phyloP scores from a whole-genome alignment of 495 filamentous ascomycete genomes.

The Aspergillus diversus region DNA sequence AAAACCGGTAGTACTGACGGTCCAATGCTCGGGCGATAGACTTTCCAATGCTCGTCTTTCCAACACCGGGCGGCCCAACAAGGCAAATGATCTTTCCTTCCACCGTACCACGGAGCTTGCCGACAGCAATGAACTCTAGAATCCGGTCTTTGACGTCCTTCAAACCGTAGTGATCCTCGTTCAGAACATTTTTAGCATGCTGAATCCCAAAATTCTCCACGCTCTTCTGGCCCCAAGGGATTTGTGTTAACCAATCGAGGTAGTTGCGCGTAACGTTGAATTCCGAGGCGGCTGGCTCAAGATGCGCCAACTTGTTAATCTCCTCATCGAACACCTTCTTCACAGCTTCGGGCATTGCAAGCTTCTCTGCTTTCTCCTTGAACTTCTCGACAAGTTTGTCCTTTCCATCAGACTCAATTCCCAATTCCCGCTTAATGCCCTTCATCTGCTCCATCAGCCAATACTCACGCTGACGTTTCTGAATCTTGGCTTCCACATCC shows the following conservation, averaged over 20 bases:
- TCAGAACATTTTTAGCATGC: slow-evolving; percentile 85
- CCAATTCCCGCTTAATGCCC: slow-evolving; percentile 93
- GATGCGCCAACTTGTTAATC: slow-evolving; percentile 90
- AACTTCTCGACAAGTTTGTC: slow-evolving; percentile 98
- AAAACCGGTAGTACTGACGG: slow-evolving; percentile 96
- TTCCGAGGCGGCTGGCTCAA: slow-evolving; percentile 93
- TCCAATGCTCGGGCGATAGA: slow-evolving; percentile 94
- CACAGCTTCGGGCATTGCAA: slow-evolving; percentile 95
- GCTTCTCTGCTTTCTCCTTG: slow-evolving; percentile 89
- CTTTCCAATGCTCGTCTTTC: slow-evolving; percentile 98
- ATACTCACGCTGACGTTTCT: slow-evolving; percentile 97
- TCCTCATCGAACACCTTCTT: slow-evolving; percentile 99
- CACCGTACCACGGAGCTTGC: slow-evolving; percentile 94
- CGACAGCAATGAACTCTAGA: slow-evolving; percentile 97
- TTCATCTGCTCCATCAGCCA: slow-evolving; percentile 99
- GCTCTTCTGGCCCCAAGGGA: slow-evolving; percentile 96
- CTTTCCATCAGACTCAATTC: slow-evolving; percentile 96
- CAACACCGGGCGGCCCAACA: slow-evolving; percentile 94
- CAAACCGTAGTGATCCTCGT: slow-evolving; percentile 96
- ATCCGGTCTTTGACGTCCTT: slow-evolving; percentile 99
- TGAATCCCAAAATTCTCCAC: slow-evolving; percentile 95
- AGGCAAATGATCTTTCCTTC: slow-evolving; percentile 99
- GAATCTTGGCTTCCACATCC: slow-evolving; percentile 96
- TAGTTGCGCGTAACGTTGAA: slow-evolving; percentile 99
- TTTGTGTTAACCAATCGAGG: slow-evolving; percentile 96